phyloP scores from a whole-genome alignment of 495 filamentous ascomycete genomes.

The Letharia lupina region DNA sequence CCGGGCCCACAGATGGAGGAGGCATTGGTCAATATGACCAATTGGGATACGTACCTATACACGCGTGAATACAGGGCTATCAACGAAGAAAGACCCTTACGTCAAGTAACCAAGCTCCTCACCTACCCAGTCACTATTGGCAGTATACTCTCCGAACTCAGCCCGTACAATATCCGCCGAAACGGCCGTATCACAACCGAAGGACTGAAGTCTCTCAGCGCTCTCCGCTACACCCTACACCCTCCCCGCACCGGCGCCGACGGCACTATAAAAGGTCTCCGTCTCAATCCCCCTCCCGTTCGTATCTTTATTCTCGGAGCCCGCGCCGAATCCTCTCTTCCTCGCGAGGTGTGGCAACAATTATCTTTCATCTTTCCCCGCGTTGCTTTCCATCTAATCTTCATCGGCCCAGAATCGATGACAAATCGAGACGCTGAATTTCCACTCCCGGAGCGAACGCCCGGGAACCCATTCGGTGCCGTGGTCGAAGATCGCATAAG shows the following conservation, averaged over 20 bases:
- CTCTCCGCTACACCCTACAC: conserved; percentile 87
- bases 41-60: conserved; percentile 95
- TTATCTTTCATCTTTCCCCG: conserved; percentile 82
- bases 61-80: conserved; percentile 81
- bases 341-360: conserved; percentile 89
- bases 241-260: conserved; percentile 73
- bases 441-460: conserved; percentile 74
- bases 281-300: conserved; percentile 73
- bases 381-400: conserved; percentile 35
- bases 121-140: conserved; percentile 90
- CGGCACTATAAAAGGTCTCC: conserved; percentile 64
- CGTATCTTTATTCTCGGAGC: conserved; percentile 92
- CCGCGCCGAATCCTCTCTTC: conserved; percentile 90
- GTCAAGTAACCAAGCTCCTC: conserved; percentile 83
- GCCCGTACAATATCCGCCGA: conserved; percentile 72
- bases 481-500: conserved; percentile 83
- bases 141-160: conserved; percentile 86
- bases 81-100: conserved; percentile 74
- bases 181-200: conserved; percentile 70
- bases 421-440: conserved; percentile 80
- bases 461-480: conserved; percentile 82
- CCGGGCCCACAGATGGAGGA: conserved; percentile 84
- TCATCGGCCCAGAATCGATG: conserved; percentile 87
- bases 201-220: conserved; percentile 81
- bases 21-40: conserved; percentile 89